Evolutionary conservation across 371 early-diverging fungal species (phyloP), one percentile per base, ranked within the genome.

Genomic region (Lichtheimia ramosa): DNA sequence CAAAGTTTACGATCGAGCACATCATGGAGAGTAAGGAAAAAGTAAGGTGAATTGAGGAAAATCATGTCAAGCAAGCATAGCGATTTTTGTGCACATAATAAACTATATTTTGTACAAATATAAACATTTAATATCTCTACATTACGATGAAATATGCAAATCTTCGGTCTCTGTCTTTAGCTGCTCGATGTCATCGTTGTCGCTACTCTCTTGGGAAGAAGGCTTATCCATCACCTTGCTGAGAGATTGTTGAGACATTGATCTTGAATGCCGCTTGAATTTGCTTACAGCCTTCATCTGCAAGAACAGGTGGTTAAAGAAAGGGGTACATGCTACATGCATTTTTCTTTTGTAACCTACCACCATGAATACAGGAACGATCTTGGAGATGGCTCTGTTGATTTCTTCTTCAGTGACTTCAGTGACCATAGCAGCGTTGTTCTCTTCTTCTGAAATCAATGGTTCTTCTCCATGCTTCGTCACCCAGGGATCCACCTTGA

Each of bases 371-470:
- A 81, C 75, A 63, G 71, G 77, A 15, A 71, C 72, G 66, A 91
- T 83, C 48, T 79, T 86, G 54, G 85, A 84, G 61, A 96, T 88
- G 28, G 94, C 95, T 48, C 77, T 74, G 43, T 83, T 77, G 56
- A 94, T 73, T 59, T 97, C 96, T 55, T 91, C 90, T 51, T 93
- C 91, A 0, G 96, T 95, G 55, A 95, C 81, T 39, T 90, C 88
- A 25, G 83, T 74, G 40, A 93, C 83, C 62, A 82, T 65, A 62
- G 83, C 77, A 56, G 70, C 65, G 65, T 83, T 89, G 75, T 96
- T 96, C 60, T 89, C 89, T 61, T 89, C 89, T 66, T 87, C 85
- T 41, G 81, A 72, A 13, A 88, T 81, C 59, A 96, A 77, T 16
- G 84, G 82, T 3, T 79, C 77, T 7, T 54, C 62, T 57, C 91